These are phyloP conservation scores for Heterobasidion parviporum DNA, from an alignment of 1,284 basidiomycete species.

Conservation along the genomic window DNA sequence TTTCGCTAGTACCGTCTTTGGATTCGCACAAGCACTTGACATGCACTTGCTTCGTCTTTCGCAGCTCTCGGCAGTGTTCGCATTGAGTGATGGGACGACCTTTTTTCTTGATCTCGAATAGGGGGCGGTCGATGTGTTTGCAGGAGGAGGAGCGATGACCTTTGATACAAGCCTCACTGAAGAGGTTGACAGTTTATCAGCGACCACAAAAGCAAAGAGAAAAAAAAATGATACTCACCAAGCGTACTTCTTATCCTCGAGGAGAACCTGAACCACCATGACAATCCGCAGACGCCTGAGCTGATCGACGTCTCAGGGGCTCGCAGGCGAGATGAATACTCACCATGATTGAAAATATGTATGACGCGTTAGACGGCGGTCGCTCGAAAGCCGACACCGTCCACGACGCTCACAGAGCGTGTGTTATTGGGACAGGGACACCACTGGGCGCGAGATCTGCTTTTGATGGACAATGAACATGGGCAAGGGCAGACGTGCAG, in stretches of 20 bases:
- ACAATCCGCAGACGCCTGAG: not conserved
- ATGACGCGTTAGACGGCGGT: slow-evolving; percentile 8
- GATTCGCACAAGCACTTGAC: slow-evolving; percentile 54
- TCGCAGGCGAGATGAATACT: not conserved
- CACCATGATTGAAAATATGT: slow-evolving; percentile 9
- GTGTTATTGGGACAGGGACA: slow-evolving; percentile 34
- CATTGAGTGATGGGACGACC: slow-evolving; percentile 78
- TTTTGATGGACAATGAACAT: slow-evolving; percentile 10
- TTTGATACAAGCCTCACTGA: slow-evolving; percentile 76
- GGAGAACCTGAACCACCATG: slow-evolving; percentile 46
- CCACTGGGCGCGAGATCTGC: slow-evolving; percentile 17
- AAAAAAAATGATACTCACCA: slow-evolving; percentile 40
- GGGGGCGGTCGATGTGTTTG: slow-evolving; percentile 66
- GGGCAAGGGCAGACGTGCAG: slow-evolving; percentile 7
- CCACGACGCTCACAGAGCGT: slow-evolving; percentile 29
- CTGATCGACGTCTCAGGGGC: not conserved
- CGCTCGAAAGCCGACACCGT: slow-evolving; percentile 30
- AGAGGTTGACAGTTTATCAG: not conserved
- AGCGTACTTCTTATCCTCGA: slow-evolving; percentile 76
- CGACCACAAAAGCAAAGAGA: not conserved
- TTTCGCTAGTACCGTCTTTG: slow-evolving; percentile 14
- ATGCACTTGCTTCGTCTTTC: slow-evolving; percentile 69
- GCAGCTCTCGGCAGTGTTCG: slow-evolving; percentile 65
- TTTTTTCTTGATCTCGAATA: slow-evolving; percentile 80
- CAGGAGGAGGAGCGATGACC: slow-evolving; percentile 75